A percentile compares a stretch with the other conserved stretches of the same genome.
Conservation (phyloP, 2,329 filamentous ascomycete genomes). For the Calonectria fujianensis region DNA sequence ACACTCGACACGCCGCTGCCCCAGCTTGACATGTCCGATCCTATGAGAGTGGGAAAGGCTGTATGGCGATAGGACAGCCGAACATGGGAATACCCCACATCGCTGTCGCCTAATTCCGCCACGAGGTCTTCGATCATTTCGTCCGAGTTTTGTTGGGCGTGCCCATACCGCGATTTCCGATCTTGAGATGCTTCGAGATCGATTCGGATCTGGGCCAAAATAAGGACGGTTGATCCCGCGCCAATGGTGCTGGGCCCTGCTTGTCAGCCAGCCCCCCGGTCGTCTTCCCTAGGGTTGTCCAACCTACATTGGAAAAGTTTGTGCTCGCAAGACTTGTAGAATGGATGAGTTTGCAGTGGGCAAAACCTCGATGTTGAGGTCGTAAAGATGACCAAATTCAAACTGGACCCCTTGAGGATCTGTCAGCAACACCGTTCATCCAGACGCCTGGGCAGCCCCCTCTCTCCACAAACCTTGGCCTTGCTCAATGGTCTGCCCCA, state of each 20-base stretch:
- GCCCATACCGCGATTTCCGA: constrained; percentile 48
- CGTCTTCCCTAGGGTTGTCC: background rate
- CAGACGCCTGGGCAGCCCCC: constrained; percentile 20
- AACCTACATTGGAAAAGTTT: constrained; percentile 64
- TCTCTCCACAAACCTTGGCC: constrained; percentile 48
- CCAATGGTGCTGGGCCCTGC: constrained; percentile 61
- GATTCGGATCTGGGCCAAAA: constrained; percentile 69
- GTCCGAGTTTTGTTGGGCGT: constrained; percentile 67
- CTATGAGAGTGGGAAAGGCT: constrained; percentile 66
- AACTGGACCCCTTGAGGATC: constrained; percentile 56
- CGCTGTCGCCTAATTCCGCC: constrained; percentile 70
- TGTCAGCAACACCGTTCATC: constrained; percentile 33
- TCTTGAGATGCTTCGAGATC: constrained; percentile 43
- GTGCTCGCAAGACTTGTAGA: constrained; percentile 68
- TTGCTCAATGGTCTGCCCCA: constrained; percentile 36
- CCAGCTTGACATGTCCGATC: constrained; percentile 43
- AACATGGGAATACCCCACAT: constrained; percentile 71
- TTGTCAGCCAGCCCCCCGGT: constrained; percentile 41
- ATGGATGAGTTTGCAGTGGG: constrained; percentile 64
- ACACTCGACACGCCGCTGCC: constrained; percentile 62
- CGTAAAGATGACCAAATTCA: constrained; percentile 69
- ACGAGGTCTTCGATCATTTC: constrained; percentile 76
- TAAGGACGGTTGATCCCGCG: constrained; percentile 66
- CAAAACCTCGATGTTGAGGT: constrained; percentile 68
- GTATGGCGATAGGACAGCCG: constrained; percentile 74